Conservation (phyloP, 257 asterid genomes). For the Solanum acaule region DNA sequence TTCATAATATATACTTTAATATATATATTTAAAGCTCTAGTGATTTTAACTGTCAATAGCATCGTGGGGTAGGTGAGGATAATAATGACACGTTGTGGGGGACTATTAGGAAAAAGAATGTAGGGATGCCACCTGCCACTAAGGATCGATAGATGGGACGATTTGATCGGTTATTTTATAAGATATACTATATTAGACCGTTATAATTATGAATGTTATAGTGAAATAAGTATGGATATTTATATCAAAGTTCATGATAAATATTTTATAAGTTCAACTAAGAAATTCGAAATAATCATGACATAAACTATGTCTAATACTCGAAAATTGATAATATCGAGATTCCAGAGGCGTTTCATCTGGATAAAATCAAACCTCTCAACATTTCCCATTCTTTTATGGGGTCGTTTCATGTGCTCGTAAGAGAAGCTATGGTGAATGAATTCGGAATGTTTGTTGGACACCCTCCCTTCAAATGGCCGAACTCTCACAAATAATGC, state of each 20-base stretch:
- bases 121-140: background rate
- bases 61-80: conserved; percentile 2
- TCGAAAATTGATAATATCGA: no score
- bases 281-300: background rate
- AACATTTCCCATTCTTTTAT: no score
- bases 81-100: conserved; percentile 6
- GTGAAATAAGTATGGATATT: accelerated
- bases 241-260: no score
- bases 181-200: accelerated
- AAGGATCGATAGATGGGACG: background rate
- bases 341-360: no score
- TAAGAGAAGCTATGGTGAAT: background rate
- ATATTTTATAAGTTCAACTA: background rate
- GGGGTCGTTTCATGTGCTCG: background rate
- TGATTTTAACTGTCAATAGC: background rate
- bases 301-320: no score
- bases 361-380: background rate
- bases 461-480: background rate
- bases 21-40: background rate
- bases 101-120: background rate
- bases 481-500: background rate
- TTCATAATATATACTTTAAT: background rate
- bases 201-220: background rate
- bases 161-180: background rate
- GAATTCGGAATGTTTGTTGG: background rate